Evolutionary conservation across 495 filamentous ascomycete species (phyloP).

Genomic region (Melanomma pulvis-pyrius): DNA sequence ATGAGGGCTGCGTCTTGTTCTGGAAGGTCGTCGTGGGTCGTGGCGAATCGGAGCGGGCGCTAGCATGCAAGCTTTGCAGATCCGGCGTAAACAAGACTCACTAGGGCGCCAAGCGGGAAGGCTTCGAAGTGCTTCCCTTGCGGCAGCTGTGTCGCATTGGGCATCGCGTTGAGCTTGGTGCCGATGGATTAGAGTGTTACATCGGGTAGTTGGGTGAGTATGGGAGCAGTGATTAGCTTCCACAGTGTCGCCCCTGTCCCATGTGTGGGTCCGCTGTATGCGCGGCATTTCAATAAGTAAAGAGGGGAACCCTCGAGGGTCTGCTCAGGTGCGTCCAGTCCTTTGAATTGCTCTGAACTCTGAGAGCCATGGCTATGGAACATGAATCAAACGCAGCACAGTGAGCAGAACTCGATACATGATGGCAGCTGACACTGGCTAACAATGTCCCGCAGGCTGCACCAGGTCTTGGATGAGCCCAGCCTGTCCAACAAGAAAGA

Average conservation of each 20-base stretch:
- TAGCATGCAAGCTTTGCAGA: neutral
- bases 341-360: neutral
- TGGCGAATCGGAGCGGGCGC: neutral
- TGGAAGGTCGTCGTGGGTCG: neutral
- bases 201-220: no score
- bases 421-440: neutral
- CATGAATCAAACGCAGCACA: constrained; percentile 23
- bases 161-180: neutral
- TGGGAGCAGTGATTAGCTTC: neutral
- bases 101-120: neutral
- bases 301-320: neutral
- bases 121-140: neutral
- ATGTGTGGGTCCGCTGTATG: neutral
- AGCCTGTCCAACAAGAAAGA: constrained; percentile 21
- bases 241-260: neutral
- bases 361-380: constrained; percentile 1
- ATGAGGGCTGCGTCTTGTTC: neutral
- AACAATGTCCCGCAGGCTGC: constrained; percentile 10
- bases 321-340: neutral
- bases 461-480: constrained; percentile 26
- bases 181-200: neutral
- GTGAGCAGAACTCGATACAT: constrained; percentile 8
- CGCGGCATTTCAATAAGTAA: neutral
- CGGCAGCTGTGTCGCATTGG: neutral
- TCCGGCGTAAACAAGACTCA: neutral